A percentile compares a stretch with the other conserved stretches of the same genome.
phyloP scores from a whole-genome alignment of 177 flowering plant genomes.

The Vitis hybrid region DNA sequence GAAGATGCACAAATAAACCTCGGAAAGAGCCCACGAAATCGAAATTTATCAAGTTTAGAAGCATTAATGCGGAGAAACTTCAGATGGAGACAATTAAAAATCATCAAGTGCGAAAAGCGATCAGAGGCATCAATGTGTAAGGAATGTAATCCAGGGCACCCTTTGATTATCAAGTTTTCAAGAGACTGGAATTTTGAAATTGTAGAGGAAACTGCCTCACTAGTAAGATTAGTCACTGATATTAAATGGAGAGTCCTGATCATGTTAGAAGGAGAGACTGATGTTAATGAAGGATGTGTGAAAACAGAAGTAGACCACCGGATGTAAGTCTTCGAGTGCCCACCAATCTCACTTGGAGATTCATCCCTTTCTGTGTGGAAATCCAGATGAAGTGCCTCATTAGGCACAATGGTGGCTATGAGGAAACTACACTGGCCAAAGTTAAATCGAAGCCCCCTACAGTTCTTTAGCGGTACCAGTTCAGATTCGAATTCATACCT shows the following conservation, averaged over 20 bases:
- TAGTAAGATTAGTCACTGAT: constrained; percentile 21
- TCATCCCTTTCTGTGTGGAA: constrained; percentile 13
- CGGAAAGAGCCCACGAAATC: constrained; percentile 24
- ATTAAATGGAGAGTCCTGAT: constrained; percentile 25
- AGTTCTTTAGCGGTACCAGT: not conserved
- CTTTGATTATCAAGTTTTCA: constrained; percentile 20
- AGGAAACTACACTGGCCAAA: constrained; percentile 14
- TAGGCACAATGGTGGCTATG: constrained; percentile 13
- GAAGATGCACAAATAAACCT: constrained; percentile 14
- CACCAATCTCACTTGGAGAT: not conserved
- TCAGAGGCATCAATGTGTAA: constrained; percentile 7
- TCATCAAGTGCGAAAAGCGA: constrained; percentile 17
- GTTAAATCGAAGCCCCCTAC: constrained; percentile 16
- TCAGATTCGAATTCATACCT: not conserved
- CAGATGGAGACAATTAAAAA: constrained; percentile 21
- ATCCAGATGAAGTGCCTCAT: constrained; percentile 16
- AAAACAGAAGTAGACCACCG: constrained; percentile 1
- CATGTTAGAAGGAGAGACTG: constrained; percentile 7
- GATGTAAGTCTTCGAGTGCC: too few species aligned
- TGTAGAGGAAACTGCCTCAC: constrained; percentile 19
- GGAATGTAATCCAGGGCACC: constrained; percentile 21
- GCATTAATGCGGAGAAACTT: constrained; percentile 14
- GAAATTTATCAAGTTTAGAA: constrained; percentile 16
- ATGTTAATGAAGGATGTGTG: not conserved
- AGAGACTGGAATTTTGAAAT: constrained; percentile 16